Conservation (phyloP, 768 basidiomycete species). For the Podaxis sp. region DNA sequence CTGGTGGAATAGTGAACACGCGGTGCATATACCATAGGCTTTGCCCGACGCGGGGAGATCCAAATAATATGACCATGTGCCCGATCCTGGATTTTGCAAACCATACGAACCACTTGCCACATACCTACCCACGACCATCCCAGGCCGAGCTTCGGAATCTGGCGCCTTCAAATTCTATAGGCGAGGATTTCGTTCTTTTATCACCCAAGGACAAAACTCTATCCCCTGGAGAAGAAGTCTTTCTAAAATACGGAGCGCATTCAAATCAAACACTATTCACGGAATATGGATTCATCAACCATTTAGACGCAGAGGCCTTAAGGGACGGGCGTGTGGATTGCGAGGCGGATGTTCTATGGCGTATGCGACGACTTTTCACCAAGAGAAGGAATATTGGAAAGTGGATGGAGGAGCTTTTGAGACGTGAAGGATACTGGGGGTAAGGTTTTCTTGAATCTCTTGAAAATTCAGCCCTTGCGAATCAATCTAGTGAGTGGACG, state of each 20-base stretch:
- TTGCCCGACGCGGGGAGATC: constrained; percentile 43
- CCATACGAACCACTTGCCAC: constrained; percentile 46
- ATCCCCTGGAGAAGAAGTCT: constrained; percentile 60
- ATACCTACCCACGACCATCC: constrained; percentile 41
- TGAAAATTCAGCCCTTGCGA: neutral
- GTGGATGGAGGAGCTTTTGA: constrained; percentile 52
- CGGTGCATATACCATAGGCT: constrained; percentile 79
- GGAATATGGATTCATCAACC: constrained; percentile 87
- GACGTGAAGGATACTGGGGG: constrained; percentile 82
- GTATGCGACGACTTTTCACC: constrained; percentile 51
- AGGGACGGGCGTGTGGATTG: constrained; percentile 32
- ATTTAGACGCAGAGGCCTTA: constrained; percentile 25
- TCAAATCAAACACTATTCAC: constrained; percentile 73
- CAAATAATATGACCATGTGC: constrained; percentile 82
- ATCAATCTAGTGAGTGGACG: constrained; percentile 68
- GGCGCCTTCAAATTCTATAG: constrained; percentile 31
- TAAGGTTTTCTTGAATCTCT: constrained; percentile 29
- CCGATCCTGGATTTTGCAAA: constrained; percentile 93
- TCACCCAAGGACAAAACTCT: constrained; percentile 45
- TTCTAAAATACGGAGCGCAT: constrained; percentile 79
- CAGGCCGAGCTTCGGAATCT: constrained; percentile 34
- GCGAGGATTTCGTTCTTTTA: constrained; percentile 49
- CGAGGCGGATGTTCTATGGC: constrained; percentile 63
- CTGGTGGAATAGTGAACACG: constrained; percentile 72
- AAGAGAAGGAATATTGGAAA: constrained; percentile 35